Evolutionary conservation across 352 stramenopile genomes (phyloP).

Genomic region (Aphanomyces cochlioides): DNA sequence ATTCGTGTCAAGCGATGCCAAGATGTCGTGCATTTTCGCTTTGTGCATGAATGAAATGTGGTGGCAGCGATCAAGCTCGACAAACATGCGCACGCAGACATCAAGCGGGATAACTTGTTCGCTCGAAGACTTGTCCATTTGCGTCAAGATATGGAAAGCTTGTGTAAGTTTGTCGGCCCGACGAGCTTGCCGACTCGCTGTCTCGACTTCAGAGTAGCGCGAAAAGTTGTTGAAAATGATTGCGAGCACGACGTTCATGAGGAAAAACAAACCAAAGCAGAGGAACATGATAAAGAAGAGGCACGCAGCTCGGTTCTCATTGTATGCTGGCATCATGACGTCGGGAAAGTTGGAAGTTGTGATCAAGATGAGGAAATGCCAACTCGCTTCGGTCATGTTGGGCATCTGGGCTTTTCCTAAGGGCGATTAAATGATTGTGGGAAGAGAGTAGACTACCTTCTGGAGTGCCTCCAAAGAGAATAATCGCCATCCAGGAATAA

Average conservation of each 20-base stretch:
- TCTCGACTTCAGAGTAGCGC: conserved; percentile 32
- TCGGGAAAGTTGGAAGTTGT: conserved; percentile 82
- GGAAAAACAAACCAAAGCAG: conserved; percentile 58
- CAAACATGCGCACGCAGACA: conserved; percentile 47
- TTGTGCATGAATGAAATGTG: conserved; percentile 18
- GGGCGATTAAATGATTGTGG: conserved; percentile 37
- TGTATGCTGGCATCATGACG: conserved; percentile 74
- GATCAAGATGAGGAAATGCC: conserved; percentile 63
- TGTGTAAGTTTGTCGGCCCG: no score
- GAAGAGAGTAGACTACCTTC: conserved; percentile 41
- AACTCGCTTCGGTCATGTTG: conserved; percentile 47
- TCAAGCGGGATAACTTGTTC: conserved; percentile 44
- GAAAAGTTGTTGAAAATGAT: conserved; percentile 70
- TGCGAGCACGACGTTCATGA: conserved; percentile 78
- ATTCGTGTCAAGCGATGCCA: conserved; percentile 34
- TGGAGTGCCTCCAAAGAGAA: conserved; percentile 57
- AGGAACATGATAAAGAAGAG: conserved; percentile 74
- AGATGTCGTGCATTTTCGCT: conserved; percentile 32
- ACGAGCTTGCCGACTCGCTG: conserved; percentile 16
- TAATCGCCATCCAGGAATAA: conserved; percentile 54
- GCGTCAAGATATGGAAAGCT: background rate
- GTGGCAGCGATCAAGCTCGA: conserved; percentile 29
- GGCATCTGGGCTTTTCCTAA: conserved; percentile 44
- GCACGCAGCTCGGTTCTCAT: conserved; percentile 37
- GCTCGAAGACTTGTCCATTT: conserved; percentile 29